A percentile compares a stretch with the other conserved stretches of the same genome.
Evolutionary conservation across 73 alveolate genomes (phyloP).

Genomic region (Vitrella brassicaformis): DNA sequence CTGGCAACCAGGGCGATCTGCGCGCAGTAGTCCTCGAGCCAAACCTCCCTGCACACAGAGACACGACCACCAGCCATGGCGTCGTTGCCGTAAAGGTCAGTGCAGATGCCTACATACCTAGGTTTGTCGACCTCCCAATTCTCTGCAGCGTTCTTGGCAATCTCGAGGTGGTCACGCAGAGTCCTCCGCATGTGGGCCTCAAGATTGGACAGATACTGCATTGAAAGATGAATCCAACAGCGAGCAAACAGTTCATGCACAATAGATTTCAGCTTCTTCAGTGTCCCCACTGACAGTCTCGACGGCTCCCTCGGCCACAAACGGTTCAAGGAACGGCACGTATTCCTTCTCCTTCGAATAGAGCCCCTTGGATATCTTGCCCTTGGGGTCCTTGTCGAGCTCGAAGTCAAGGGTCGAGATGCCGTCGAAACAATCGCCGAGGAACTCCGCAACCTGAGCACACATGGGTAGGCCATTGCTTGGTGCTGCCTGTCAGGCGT

Average conservation of each 20-base stretch:
- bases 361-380: slow-evolving; percentile 57
- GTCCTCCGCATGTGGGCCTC: slow-evolving; percentile 69
- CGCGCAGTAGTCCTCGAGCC: slow-evolving; percentile 97
- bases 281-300: slow-evolving; percentile 60
- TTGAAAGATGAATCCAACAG: too few relatives aligned
- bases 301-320: slow-evolving; percentile 89
- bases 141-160: slow-evolving; percentile 78
- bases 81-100: too few relatives aligned
- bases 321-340: slow-evolving; percentile 67
- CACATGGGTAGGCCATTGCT: not conserved
- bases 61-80: too few relatives aligned
- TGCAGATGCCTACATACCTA: too few relatives aligned
- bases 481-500: not conserved
- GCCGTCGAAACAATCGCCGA: slow-evolving; percentile 98
- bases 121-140: slow-evolving; percentile 76
- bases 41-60: too few relatives aligned
- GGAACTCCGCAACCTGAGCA: slow-evolving; percentile 72
- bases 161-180: slow-evolving; percentile 58
- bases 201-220: slow-evolving; percentile 58
- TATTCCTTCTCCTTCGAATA: slow-evolving; percentile 64
- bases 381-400: slow-evolving; percentile 43
- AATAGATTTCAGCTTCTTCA: too few relatives aligned
- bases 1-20: slow-evolving; percentile 92
- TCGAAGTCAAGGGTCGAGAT: slow-evolving; percentile 83
- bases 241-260: too few relatives aligned